Evolutionary conservation across 2,329 filamentous ascomycete genomes (phyloP), one percentile per base, ranked within the genome.

Genomic region (Fusarium papillatum): DNA sequence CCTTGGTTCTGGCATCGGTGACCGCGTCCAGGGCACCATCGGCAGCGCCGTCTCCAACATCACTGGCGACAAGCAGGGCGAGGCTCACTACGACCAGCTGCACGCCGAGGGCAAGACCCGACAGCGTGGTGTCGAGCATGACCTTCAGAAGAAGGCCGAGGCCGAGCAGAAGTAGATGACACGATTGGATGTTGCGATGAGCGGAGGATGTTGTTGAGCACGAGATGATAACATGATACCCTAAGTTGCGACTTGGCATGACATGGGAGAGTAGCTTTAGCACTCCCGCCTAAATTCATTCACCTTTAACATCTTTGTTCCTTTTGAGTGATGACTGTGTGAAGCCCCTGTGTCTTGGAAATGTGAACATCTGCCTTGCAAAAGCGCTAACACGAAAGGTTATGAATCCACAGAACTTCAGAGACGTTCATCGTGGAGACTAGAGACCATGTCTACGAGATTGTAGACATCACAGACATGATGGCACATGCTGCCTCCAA

Each of bases 91-190:
- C 81, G 87, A 94, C 83, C 83, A 88, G 77, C 87, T 93, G 84
- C 95, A 97, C 81, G 95, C 97, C 79, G 86, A 91, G 76, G 96
- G 95, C 76, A 98, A 97, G 92, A 94, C 94, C 24, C 89, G 91
- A 81, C 94, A 98, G 89, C 90, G 95, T 24, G 94, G 95, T 62
- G 95, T 93, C 2, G 95, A 98, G 89, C 86, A 89, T 43, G 95
- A 98, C 81, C 89, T 98, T 68, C 86, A 93, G 84, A 96, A 95
- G 90, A 87, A 94, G 87, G 90, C 87, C 1, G 88, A 91, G 75
- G 87, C 88, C 53, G 81, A 82, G 57, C 71, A 69, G 48, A 68
- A 48, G 22, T 80, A 78, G 71, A 36, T 19, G 17, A 22, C 36
- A 34, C 26, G 19, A 57, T 22, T 57, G 5, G 9, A 46, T 38